phyloP scores from a whole-genome alignment of 495 filamentous ascomycete genomes.

The Symbiotaphrina buchneri region DNA sequence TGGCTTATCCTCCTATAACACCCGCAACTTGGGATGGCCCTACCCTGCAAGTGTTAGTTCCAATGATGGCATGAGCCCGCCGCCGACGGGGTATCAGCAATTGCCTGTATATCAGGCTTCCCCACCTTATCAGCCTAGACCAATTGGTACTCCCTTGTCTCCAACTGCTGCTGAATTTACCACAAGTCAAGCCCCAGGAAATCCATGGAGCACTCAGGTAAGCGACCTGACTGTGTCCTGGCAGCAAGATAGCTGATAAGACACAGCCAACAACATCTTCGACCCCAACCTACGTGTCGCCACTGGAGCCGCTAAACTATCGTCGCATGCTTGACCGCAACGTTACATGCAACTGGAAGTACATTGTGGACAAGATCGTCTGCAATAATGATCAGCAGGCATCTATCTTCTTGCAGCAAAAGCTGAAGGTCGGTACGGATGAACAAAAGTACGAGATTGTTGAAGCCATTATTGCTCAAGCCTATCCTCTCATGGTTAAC shows the following conservation, averaged over 20 bases:
- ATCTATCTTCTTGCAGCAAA: conserved; percentile 95
- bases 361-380: conserved; percentile 98
- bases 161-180: conserved; percentile 71
- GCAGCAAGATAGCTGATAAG: conserved; percentile 1
- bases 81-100: conserved; percentile 16
- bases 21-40: conserved; percentile 7
- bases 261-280: conserved; percentile 17
- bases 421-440: conserved; percentile 85
- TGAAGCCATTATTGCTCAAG: conserved; percentile 85
- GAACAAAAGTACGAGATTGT: conserved; percentile 97
- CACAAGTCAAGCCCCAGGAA: conserved; percentile 12
- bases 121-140: conserved; percentile 38
- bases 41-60: not conserved
- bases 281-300: conserved; percentile 60
- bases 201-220: conserved; percentile 28
- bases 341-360: conserved; percentile 96
- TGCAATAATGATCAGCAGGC: conserved; percentile 98
- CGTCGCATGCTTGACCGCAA: conserved; percentile 87
- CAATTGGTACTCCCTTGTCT: conserved; percentile 62
- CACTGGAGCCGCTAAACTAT: conserved; percentile 91
- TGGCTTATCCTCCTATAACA: conserved; percentile 9
- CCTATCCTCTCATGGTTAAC: conserved; percentile 93
- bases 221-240: conserved; percentile 7
- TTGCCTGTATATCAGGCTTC: conserved; percentile 26
- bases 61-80: conserved; percentile 13